Conservation (phyloP, 179 eudicot species). For the Gypsophila paniculata region DNA sequence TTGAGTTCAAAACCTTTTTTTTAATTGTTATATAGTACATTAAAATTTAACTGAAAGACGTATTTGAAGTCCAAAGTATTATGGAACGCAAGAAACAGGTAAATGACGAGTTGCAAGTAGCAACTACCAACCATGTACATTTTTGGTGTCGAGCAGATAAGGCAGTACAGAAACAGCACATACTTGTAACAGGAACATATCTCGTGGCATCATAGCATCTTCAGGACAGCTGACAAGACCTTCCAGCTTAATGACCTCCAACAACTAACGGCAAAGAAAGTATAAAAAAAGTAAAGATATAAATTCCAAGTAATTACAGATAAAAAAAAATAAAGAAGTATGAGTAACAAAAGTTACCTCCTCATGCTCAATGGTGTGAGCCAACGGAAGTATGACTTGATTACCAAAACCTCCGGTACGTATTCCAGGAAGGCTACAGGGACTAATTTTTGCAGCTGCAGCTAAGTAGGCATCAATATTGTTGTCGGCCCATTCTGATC, state of each 20-base stretch:
- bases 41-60: too few species aligned
- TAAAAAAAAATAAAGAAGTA: neutral
- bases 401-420: constrained; percentile 65
- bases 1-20: too few species aligned
- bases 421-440: constrained; percentile 66
- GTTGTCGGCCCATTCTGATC: constrained; percentile 95
- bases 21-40: too few species aligned
- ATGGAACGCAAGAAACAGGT: neutral
- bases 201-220: constrained; percentile 78
- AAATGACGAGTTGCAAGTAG: neutral
- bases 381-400: constrained; percentile 87
- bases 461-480: constrained; percentile 78
- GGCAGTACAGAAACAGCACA: constrained; percentile 15
- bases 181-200: constrained; percentile 82
- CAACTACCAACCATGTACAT: neutral
- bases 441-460: constrained; percentile 70
- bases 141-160: neutral
- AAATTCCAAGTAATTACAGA: neutral
- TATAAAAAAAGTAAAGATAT: neutral
- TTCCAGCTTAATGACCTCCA: constrained; percentile 88
- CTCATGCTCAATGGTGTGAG: constrained; percentile 88
- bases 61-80: neutral
- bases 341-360: constrained; percentile 42
- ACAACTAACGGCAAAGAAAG: constrained; percentile 33
- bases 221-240: constrained; percentile 62